Evolutionary conservation across 495 filamentous ascomycete species (phyloP).

Genomic region (Neurospora tetraspora): DNA sequence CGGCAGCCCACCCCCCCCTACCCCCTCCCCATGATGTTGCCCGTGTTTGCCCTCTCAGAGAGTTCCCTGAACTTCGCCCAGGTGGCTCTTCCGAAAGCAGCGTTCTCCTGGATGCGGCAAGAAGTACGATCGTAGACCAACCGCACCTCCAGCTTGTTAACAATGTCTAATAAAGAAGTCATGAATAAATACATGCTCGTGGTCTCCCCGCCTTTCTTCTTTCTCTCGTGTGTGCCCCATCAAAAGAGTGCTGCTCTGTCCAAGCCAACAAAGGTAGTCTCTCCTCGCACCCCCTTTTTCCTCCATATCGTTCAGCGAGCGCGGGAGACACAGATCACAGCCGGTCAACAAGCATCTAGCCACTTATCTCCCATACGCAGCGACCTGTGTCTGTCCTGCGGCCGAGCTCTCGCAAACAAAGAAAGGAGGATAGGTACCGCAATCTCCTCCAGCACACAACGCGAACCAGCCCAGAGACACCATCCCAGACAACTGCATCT

Average conservation of each 20-base stretch:
- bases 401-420: background rate
- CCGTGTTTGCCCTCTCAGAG: background rate
- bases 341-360: background rate
- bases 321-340: background rate
- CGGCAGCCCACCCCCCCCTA: background rate
- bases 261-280: background rate
- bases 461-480: background rate
- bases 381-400: background rate
- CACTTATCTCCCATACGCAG: background rate
- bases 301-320: background rate
- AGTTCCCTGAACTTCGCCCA: background rate
- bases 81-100: background rate
- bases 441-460: background rate
- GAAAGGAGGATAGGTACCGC: background rate
- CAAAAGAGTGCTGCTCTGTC: background rate
- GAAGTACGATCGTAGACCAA: background rate
- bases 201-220: background rate
- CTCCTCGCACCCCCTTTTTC: background rate
- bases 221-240: background rate
- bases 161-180: background rate
- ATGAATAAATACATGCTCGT: background rate
- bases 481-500: background rate
- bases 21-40: background rate
- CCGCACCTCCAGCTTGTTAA: background rate
- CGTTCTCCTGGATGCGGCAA: background rate